A percentile compares a stretch with the other conserved stretches of the same genome.
Evolutionary conservation across 306 rosid genomes (phyloP).

Genomic region (Acacia acuminata): DNA sequence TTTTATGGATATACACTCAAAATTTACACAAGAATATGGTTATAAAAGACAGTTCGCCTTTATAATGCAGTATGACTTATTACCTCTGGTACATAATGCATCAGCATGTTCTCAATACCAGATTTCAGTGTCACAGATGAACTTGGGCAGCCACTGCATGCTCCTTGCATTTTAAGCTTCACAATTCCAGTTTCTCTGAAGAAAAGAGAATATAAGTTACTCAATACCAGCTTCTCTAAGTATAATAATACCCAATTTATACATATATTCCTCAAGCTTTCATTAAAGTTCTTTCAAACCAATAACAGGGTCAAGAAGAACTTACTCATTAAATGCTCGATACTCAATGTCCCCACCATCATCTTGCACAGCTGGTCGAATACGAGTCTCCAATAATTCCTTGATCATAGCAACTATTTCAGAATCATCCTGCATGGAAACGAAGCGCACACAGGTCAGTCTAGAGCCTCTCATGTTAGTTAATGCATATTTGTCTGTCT

Average conservation of each 20-base stretch:
- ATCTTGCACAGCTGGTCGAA: constrained; percentile 95
- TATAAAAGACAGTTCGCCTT: neutral
- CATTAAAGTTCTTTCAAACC: constrained; percentile 24
- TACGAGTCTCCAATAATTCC: constrained; percentile 91
- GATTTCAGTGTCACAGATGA: constrained; percentile 95
- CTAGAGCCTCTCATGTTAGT: neutral
- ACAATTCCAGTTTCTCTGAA: constrained; percentile 87
- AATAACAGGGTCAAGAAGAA: constrained; percentile 18
- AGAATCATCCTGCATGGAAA: constrained; percentile 81
- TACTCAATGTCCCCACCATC: constrained; percentile 98
- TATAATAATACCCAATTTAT: neutral
- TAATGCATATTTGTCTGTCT: neutral
- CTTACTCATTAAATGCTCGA: constrained; percentile 70
- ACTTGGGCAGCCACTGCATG: constrained; percentile 99
- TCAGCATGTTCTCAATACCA: constrained; percentile 96
- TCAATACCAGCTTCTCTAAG: neutral
- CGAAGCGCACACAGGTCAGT: neutral
- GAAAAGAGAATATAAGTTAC: constrained; percentile 15
- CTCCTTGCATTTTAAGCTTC: constrained; percentile 93
- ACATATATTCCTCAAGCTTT: neutral
- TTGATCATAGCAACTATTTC: constrained; percentile 97
- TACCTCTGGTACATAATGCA: constrained; percentile 99
- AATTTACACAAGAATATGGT: neutral
- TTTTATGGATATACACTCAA: neutral
- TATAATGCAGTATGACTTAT: neutral